Conservation (phyloP, 2,329 filamentous ascomycete species). For the Arthrobotrys pseudoclavata region DNA sequence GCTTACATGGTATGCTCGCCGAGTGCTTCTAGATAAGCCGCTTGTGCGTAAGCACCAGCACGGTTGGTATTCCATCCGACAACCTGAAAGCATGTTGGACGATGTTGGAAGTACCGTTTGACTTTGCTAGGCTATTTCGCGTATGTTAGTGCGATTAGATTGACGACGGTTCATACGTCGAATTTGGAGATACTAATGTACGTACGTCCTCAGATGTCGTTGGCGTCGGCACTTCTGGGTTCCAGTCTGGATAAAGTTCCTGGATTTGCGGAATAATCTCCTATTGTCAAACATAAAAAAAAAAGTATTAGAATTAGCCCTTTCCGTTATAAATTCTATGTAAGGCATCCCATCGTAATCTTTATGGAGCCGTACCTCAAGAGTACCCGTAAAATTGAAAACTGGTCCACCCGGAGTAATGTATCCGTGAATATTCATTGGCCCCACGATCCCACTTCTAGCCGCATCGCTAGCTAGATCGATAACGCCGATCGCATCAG, state of each 20-base stretch:
- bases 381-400: constrained; percentile 14
- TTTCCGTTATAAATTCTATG: too few relatives aligned
- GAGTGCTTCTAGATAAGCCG: neutral
- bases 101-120: constrained; percentile 16
- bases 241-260: constrained; percentile 20
- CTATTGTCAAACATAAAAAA: constrained; percentile 5
- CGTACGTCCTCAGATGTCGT: constrained; percentile 10
- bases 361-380: neutral
- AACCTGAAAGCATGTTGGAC: constrained; percentile 14
- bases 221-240: constrained; percentile 9
- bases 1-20: constrained; percentile 11
- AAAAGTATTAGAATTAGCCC: too few relatives aligned
- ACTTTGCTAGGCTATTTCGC: neutral
- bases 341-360: neutral
- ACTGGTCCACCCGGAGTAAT: constrained; percentile 12
- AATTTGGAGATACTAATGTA: neutral
- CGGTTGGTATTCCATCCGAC: neutral
- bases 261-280: constrained; percentile 16
- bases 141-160: neutral
- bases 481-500: neutral
- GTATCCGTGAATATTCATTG: constrained; percentile 10
- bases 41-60: neutral
- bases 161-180: neutral
- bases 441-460: neutral
- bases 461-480: constrained; percentile 11